Evolutionary conservation across 2,329 filamentous ascomycete species (phyloP), one percentile per base, ranked within the genome.

Genomic region (Trematosphaeria pertusa): DNA sequence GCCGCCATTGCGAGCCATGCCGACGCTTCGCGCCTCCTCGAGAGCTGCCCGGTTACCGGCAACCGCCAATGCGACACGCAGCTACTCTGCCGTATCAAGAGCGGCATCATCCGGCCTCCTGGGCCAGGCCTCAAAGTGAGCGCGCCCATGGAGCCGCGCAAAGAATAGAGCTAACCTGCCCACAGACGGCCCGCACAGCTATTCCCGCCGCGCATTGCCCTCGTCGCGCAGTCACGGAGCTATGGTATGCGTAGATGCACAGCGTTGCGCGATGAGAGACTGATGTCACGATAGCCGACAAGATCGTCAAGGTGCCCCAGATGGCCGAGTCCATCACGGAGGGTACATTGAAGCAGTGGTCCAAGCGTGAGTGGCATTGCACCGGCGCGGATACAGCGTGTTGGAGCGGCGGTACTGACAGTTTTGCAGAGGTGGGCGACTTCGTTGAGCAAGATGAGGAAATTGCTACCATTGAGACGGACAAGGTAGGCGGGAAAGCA

Each of bases 271-370:
- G 12, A 14, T 6, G 32, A 18, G 11, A 28, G 18, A n/a, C 44
- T 47, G 24, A 47, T 22, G 8, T 17, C 14, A 14, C 14, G 31
- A 24, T 51, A 65, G 92, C 92, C 71, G 91, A 96, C 69, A 87
- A 84, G 60, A 77, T 93, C 55, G 86, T 99, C 73, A 93, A 97
- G 78, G 94, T 97, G 59, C 94, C 94, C 24, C 85, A 94, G 71
- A 97, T 99, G 94, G 94, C 94, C 56, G 94, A 99, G 76, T 97
- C 94, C 38, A 97, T 99, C 73, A 95, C 91, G 34, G 94, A 99
- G 75, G 94, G 94, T 52, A 99, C 94, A 17, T 74, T 99, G 67
- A 97, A 96, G 78, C 91, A 96, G 71, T 97, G 92, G 80, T 88
- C 85, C 66, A 97, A 97, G 78, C 80, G 81, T 83, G 73, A 59